Percentiles rank a stretch among this genome's conserved stretches.
phyloP scores from a whole-genome alignment of 192 early-diverging fungal genomes.

The Linnemannia hyalina region DNA sequence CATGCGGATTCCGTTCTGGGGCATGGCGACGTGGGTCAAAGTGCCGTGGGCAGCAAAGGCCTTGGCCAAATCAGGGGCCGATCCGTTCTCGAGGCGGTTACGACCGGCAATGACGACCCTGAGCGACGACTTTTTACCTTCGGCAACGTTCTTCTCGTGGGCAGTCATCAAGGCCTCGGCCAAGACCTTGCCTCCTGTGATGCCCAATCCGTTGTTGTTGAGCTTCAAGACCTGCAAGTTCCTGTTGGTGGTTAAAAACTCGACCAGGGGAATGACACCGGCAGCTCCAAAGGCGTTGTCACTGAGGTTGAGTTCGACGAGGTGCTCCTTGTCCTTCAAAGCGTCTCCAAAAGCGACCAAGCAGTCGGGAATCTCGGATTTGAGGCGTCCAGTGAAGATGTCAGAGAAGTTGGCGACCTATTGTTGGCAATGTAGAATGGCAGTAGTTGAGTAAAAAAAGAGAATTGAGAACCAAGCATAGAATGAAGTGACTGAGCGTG shows the following conservation, averaged over 20 bases:
- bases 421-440: background rate
- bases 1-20: conserved; percentile 97
- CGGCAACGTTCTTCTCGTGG: conserved; percentile 76
- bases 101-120: conserved; percentile 90
- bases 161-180: conserved; percentile 85
- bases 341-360: conserved; percentile 88
- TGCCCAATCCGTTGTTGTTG: conserved; percentile 98
- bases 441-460: background rate
- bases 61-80: conserved; percentile 79
- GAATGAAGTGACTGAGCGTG: too few relatives aligned
- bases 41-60: conserved; percentile 86
- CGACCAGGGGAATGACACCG: conserved; percentile 89
- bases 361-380: conserved; percentile 88
- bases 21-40: conserved; percentile 88
- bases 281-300: conserved; percentile 99
- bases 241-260: conserved; percentile 86
- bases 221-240: conserved; percentile 87
- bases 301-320: conserved; percentile 87
- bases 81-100: conserved; percentile 93
- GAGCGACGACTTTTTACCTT: conserved; percentile 74
- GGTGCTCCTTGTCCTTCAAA: conserved; percentile 80
- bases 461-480: too few relatives aligned
- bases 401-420: conserved; percentile 90
- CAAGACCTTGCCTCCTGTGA: conserved; percentile 89
- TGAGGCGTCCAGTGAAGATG: conserved; percentile 94